Conservation (phyloP, 208 protist genomes). For the Leishmania braziliensis region DNA sequence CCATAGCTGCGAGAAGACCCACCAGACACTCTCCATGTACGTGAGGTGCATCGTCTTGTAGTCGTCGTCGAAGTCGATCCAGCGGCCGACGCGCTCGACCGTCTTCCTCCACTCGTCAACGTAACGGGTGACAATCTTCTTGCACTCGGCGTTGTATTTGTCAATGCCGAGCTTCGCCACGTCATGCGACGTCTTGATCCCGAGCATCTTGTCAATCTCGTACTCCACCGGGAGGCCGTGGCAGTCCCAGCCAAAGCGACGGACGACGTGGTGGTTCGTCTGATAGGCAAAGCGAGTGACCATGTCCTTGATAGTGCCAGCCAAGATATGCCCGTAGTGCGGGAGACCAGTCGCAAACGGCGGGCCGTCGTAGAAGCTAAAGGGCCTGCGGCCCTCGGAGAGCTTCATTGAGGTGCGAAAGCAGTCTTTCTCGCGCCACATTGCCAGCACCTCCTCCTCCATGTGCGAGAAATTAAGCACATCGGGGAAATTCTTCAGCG, state of each 20-base stretch:
- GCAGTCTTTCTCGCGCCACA: slow-evolving; percentile 97
- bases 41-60: slow-evolving; percentile 99
- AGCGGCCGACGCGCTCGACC: slow-evolving; percentile 97
- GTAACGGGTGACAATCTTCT: slow-evolving; percentile 99
- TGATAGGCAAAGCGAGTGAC: slow-evolving; percentile 98
- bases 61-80: slow-evolving; percentile 99
- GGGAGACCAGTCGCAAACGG: slow-evolving; percentile 99
- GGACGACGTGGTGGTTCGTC: slow-evolving; percentile 97
- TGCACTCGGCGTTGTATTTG: slow-evolving; percentile 98
- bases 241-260: slow-evolving; percentile 99
- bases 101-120: slow-evolving; percentile 97
- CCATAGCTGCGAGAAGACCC: slow-evolving; percentile 98
- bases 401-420: slow-evolving; percentile 96
- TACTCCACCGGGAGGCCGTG: slow-evolving; percentile 99
- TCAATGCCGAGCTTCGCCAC: slow-evolving; percentile 97
- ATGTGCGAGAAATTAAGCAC: slow-evolving; percentile 91
- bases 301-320: slow-evolving; percentile 99
- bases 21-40: slow-evolving; percentile 99
- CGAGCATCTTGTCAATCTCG: slow-evolving; percentile 99
- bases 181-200: slow-evolving; percentile 94
- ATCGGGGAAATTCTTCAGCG: slow-evolving; percentile 77
- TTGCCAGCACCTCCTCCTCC: slow-evolving; percentile 94
- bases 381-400: slow-evolving; percentile 87
- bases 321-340: slow-evolving; percentile 99
- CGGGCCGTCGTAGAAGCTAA: slow-evolving; percentile 99